These are phyloP conservation scores for Coprinopsis cinerea DNA, from an alignment of 768 basidiomycete species.

Conservation along the genomic window DNA sequence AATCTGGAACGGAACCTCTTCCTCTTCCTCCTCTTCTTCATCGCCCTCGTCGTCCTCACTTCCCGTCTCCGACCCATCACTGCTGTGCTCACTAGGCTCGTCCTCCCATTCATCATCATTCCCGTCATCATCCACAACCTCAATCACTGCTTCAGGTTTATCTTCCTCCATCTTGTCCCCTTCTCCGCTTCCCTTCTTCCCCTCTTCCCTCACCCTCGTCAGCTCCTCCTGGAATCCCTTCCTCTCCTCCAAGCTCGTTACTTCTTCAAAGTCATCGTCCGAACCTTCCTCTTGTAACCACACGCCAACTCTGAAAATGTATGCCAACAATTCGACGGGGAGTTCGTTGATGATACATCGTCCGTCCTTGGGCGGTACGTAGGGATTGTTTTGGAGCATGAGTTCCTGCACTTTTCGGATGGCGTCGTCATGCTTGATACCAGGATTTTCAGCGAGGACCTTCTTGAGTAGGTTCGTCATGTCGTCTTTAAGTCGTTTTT, in stretches of 20 bases:
- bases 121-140: constrained; percentile 5
- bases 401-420: constrained; percentile 27
- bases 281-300: constrained; percentile 29
- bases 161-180: constrained; percentile 13
- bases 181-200: too few species aligned
- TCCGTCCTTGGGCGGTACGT: constrained; percentile 35
- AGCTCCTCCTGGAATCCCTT: constrained; percentile 26
- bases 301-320: constrained; percentile 47
- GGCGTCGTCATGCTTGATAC: constrained; percentile 24
- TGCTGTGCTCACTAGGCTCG: constrained; percentile 11
- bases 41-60: constrained; percentile 13
- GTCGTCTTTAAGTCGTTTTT: constrained; percentile 20
- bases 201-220: too few species aligned
- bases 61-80: constrained; percentile 21
- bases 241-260: constrained; percentile 29
- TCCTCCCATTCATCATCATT: constrained; percentile 15
- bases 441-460: constrained; percentile 23
- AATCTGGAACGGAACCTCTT: constrained; percentile 37
- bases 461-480: constrained; percentile 19
- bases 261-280: constrained; percentile 32
- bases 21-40: constrained; percentile 8
- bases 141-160: background rate
- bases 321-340: constrained; percentile 50
- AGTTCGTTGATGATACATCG: constrained; percentile 46
- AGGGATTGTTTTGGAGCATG: constrained; percentile 43